phyloP scores from a whole-genome alignment of 768 basidiomycete species.

The Lentinula aciculospora region DNA sequence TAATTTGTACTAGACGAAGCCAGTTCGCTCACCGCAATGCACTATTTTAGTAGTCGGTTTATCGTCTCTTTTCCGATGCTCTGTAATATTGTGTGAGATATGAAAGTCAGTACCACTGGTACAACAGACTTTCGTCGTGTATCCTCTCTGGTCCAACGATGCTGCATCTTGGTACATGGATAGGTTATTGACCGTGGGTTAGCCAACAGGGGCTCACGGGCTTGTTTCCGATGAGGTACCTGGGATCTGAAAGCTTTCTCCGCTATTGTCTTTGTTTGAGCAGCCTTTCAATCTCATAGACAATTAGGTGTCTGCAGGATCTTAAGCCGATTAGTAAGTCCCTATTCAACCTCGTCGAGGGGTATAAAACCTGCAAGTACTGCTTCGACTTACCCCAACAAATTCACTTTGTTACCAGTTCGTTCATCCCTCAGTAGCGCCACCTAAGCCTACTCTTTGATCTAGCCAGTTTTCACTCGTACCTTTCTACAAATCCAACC shows the following conservation, averaged over 20 bases:
- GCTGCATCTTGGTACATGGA: too few species aligned
- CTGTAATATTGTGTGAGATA: too few species aligned
- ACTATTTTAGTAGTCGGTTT: too few species aligned
- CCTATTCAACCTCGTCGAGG: neutral
- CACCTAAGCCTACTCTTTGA: neutral
- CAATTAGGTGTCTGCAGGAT: neutral
- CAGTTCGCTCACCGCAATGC: neutral
- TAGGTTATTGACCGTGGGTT: too few species aligned
- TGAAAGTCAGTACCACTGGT: too few species aligned
- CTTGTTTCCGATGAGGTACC: neutral
- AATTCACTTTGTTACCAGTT: neutral
- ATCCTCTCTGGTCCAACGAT: too few species aligned
- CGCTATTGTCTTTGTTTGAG: neutral
- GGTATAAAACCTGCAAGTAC: neutral
- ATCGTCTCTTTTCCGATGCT: too few species aligned
- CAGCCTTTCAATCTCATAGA: neutral
- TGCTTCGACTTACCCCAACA: neutral
- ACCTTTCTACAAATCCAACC: neutral
- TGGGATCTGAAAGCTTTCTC: neutral
- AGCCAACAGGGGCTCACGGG: neutral
- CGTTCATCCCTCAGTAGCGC: neutral
- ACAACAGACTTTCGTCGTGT: too few species aligned
- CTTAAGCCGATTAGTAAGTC: neutral
- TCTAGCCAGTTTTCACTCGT: neutral
- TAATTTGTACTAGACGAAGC: too few species aligned